Evolutionary conservation across 208 protist species (phyloP).

Genomic region (Leishmania martiniquensis): DNA sequence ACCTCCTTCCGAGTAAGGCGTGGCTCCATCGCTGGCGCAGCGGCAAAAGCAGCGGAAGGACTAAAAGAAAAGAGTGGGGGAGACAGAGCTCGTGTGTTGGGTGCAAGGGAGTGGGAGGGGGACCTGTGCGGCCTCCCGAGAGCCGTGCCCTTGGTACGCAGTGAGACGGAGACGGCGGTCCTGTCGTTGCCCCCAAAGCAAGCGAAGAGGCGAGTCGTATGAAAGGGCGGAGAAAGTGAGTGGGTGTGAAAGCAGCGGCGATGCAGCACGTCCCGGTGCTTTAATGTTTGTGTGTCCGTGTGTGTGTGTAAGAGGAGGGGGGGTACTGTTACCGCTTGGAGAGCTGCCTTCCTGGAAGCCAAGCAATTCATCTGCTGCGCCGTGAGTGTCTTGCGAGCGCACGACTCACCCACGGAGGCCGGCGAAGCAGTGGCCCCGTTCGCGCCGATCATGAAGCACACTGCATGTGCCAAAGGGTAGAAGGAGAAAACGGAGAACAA

Average conservation of each 20-base stretch:
- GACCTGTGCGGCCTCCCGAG: not conserved
- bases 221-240: not conserved
- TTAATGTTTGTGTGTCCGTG: not conserved
- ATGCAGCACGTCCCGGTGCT: not conserved
- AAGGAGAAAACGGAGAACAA: not conserved
- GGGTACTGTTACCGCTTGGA: not conserved
- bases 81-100: not conserved
- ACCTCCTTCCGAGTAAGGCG: constrained; percentile 13
- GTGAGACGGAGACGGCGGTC: not conserved
- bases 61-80: not conserved
- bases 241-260: too few species aligned
- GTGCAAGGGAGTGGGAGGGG: not conserved
- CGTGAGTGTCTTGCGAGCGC: not conserved
- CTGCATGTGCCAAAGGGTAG: too few species aligned
- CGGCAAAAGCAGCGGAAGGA: too few species aligned
- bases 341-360: not conserved
- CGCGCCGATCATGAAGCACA: too few species aligned
- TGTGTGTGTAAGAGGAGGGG: too few species aligned
- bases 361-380: not conserved
- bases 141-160: not conserved
- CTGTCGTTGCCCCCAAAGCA: not conserved
- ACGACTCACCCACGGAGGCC: not conserved
- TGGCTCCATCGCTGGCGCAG: constrained; percentile 1
- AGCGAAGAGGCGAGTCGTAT: not conserved
- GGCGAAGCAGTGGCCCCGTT: not conserved